phyloP scores from a whole-genome alignment of 2,329 filamentous ascomycete genomes.

The Cordyceps tenuipes region DNA sequence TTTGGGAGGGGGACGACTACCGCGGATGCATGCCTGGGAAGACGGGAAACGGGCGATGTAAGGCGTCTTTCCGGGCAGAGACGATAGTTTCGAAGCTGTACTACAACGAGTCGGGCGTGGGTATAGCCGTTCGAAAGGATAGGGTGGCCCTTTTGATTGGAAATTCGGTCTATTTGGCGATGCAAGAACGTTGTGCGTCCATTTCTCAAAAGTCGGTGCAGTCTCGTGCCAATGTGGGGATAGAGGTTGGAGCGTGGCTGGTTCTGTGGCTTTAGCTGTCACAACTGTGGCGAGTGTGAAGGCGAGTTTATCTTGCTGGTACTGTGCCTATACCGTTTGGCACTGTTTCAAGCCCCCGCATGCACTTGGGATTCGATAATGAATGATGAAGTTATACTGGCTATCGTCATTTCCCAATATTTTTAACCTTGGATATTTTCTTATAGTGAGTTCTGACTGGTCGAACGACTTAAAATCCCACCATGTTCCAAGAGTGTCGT shows the following conservation, averaged over 20 bases:
- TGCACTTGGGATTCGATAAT: too few relatives aligned
- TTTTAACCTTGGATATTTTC: too few relatives aligned
- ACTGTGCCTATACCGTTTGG: too few relatives aligned
- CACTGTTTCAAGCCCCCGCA: too few relatives aligned
- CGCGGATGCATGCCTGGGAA: constrained; percentile 31
- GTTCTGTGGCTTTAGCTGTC: background rate
- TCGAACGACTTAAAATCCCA: too few relatives aligned
- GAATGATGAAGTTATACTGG: too few relatives aligned
- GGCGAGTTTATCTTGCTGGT: too few relatives aligned
- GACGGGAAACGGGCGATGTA: constrained; percentile 14
- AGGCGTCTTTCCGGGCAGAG: constrained; percentile 17
- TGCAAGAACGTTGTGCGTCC: constrained; percentile 24
- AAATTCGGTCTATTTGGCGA: constrained; percentile 6
- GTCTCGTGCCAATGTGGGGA: constrained; percentile 31
- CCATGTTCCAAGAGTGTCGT: too few relatives aligned
- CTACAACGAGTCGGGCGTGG: background rate
- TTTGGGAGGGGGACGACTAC: constrained; percentile 29
- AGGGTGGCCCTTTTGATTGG: background rate
- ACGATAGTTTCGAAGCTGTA: constrained; percentile 8
- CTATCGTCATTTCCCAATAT: too few relatives aligned
- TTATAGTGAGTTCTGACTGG: too few relatives aligned
- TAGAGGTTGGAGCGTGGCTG: constrained; percentile 2
- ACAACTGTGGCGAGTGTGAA: background rate
- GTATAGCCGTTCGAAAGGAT: background rate
- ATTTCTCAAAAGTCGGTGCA: constrained; percentile 33